Base-by-base conservation (phyloP, 495 filamentous ascomycete genomes). In the Penicillium samsonianum region DNA sequence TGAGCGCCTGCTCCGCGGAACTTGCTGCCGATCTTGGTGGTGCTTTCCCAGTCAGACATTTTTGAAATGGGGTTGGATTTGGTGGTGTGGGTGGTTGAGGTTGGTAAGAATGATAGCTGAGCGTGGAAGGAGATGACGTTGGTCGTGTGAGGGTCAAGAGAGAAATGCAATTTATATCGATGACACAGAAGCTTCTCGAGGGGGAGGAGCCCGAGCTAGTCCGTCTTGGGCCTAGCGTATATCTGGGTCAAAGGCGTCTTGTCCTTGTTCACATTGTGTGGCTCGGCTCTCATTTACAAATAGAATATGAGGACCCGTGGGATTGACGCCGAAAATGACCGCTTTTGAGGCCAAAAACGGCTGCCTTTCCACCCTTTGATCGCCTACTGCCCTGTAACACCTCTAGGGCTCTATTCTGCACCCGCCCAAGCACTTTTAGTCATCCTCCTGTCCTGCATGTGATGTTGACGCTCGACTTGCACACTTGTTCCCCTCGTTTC, bases 21-120 rank as follows among this genome's bases (percentile, higher is more conserved):
- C 76, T 90, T 92, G 80, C 82, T 87, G 63, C 94, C 94, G 69
- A 99, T 99, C 83, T 91, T 96, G 70, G 92, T 95, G 62, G 89
- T 88, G 60, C 79, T 74, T 65, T 96, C 90, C 93, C 93, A 96
- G 63, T 95, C 88, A 66, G 82, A 61, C 75, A 78, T 78, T 67
- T n/a, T 64, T 77, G 68, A 60, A 48, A 53, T 33, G 46, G 49
- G 40, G 44, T 41, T 47, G 38, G 12, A 11, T 16, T 53, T 53
- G 19, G 52, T 56, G 45, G 25, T 30, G 31, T 37, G 33, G 42
- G 44, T 55, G 55, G 50, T 46, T 40, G 55, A 41, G 44, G 40
- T 50, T 33, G 45, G 51, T 54, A 54, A 49, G 17, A 17, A 43
- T 17, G 30, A 51, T 11, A 7, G 26, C 17, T 41, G 50, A 6